These are phyloP conservation scores for Cadophora sp. DNA, from an alignment of 2,329 filamentous ascomycete species.

Conservation along the genomic window DNA sequence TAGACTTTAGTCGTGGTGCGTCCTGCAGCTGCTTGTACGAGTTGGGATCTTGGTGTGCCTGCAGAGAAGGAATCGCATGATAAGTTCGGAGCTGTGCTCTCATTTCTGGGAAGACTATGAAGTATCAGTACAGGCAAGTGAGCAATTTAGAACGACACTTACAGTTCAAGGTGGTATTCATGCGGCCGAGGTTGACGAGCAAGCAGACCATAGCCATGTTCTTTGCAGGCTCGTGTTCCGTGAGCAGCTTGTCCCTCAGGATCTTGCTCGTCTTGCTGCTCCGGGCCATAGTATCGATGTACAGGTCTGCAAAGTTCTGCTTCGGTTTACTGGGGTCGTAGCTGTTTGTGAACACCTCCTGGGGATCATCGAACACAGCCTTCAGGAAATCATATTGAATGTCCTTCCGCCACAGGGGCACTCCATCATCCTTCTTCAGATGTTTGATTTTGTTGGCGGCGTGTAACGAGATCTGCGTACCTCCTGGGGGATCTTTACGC, in stretches of 20 bases:
- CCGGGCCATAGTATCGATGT: constrained; percentile 97
- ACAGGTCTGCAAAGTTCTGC: constrained; percentile 90
- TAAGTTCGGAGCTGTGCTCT: constrained; percentile 96
- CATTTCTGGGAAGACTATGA: constrained; percentile 96
- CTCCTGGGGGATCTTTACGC: constrained; percentile 35
- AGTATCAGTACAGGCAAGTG: constrained; percentile 38
- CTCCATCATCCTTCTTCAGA: constrained; percentile 87
- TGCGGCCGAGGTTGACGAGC: constrained; percentile 93
- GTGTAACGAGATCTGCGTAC: constrained; percentile 39
- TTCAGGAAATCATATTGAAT: constrained; percentile 89
- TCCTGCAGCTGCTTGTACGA: constrained; percentile 99
- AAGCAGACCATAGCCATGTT: constrained; percentile 99
- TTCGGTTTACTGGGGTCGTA: constrained; percentile 72
- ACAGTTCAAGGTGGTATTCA: constrained; percentile 99
- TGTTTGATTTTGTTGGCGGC: constrained; percentile 72
- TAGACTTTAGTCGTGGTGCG: constrained; percentile 93
- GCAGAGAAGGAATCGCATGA: constrained; percentile 94
- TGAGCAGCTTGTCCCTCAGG: constrained; percentile 92
- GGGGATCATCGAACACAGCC: constrained; percentile 78
- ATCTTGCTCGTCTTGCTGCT: constrained; percentile 99
- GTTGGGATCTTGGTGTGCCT: constrained; percentile 92
- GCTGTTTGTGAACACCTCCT: constrained; percentile 85
- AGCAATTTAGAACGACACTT: constrained; percentile 45
- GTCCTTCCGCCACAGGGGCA: constrained; percentile 84
- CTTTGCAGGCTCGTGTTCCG: constrained; percentile 88